A percentile compares a stretch with the other conserved stretches of the same genome.
Conservation (phyloP, 306 rosid species). For the Quercus suber region DNA sequence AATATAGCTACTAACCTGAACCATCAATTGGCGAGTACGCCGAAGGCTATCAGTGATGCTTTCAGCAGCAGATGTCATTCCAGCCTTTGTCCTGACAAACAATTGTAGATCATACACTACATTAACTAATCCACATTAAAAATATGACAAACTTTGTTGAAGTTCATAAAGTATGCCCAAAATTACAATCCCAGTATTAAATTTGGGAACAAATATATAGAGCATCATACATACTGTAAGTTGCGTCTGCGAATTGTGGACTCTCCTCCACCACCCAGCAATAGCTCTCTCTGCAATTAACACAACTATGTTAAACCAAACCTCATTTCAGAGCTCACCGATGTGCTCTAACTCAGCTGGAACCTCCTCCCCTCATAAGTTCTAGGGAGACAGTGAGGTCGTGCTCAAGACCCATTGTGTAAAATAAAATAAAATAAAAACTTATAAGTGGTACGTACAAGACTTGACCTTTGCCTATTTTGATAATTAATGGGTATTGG, state of each 20-base stretch:
- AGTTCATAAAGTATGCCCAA: no score
- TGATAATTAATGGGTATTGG: no score
- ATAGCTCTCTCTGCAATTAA: conserved; percentile 70
- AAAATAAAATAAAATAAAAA: background rate
- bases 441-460: background rate
- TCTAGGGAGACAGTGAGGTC: no score
- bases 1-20: conserved; percentile 56
- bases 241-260: conserved; percentile 84
- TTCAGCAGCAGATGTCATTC: conserved; percentile 95
- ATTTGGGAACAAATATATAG: background rate
- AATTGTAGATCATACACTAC: conserved; percentile 5
- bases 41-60: conserved; percentile 96
- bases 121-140: conserved; percentile 10
- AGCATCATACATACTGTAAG: conserved; percentile 63
- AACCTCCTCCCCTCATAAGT: no score
- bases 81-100: conserved; percentile 76
- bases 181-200: no score
- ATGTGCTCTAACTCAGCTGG: no score
- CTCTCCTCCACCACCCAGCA: conserved; percentile 88
- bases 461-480: no score
- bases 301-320: no score
- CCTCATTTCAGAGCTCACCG: no score
- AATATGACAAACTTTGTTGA: no score
- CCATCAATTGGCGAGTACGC: conserved; percentile 87
- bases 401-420: no score